Conservation (phyloP, 2,329 filamentous ascomycete species). For the Emmonsiellopsis sp. region DNA sequence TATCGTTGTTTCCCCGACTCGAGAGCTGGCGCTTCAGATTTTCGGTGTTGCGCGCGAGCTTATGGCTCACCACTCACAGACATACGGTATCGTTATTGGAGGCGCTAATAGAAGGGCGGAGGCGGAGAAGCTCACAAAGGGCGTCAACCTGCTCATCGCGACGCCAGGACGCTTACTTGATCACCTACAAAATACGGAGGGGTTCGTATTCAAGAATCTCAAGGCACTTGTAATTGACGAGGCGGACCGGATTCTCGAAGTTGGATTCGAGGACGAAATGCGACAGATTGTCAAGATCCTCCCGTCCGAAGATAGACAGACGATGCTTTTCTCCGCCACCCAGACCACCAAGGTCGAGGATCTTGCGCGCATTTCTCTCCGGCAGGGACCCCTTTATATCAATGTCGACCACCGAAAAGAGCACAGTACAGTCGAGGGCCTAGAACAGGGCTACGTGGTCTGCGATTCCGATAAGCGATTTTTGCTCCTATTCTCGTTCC, state of each 20-base stretch:
- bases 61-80: constrained; percentile 88
- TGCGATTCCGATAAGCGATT: constrained; percentile 93
- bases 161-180: constrained; percentile 89
- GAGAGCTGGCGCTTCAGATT: constrained; percentile 90
- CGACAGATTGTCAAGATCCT: constrained; percentile 91
- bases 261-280: constrained; percentile 99
- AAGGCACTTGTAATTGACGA: constrained; percentile 92
- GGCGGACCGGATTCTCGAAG: constrained; percentile 90
- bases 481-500: constrained; percentile 84
- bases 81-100: constrained; percentile 91
- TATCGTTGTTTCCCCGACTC: constrained; percentile 83
- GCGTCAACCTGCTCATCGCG: constrained; percentile 88
- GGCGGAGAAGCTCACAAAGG: constrained; percentile 87
- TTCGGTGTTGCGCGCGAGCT: constrained; percentile 91
- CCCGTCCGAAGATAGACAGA: constrained; percentile 78
- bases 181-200: constrained; percentile 84
- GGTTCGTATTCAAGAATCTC: constrained; percentile 86
- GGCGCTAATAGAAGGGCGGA: constrained; percentile 86
- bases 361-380: constrained; percentile 83
- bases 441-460: constrained; percentile 93
- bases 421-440: constrained; percentile 81
- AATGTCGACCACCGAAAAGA: constrained; percentile 89
- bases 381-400: constrained; percentile 87
- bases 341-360: constrained; percentile 99
- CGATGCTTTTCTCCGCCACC: constrained; percentile 97